Evolutionary conservation across 2,329 filamentous ascomycete genomes (phyloP).

Genomic region (Periconia sp.): DNA sequence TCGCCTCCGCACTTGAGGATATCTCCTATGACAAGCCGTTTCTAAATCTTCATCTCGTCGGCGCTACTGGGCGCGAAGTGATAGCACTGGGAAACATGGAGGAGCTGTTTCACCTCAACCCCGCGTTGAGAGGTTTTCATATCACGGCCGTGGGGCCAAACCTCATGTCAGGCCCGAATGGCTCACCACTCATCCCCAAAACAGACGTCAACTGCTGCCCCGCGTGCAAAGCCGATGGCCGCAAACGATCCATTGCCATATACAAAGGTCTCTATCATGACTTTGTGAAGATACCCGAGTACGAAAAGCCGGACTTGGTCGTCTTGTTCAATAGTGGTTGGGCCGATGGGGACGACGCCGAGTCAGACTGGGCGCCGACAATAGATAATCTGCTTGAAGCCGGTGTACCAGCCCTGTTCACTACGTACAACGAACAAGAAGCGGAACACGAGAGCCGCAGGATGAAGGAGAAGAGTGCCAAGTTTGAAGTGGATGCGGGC

Average conservation of each 20-base stretch:
- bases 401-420: constrained; percentile 16
- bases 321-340: constrained; percentile 22
- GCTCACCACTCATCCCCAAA: constrained; percentile 7
- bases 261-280: constrained; percentile 20
- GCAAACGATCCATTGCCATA: constrained; percentile 10
- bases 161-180: not conserved
- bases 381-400: constrained; percentile 12
- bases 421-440: constrained; percentile 16
- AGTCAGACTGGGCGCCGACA: constrained; percentile 16
- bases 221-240: constrained; percentile 9
- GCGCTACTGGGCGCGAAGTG: constrained; percentile 20
- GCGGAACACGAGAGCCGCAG: constrained; percentile 12
- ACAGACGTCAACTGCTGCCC: constrained; percentile 13
- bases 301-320: constrained; percentile 16
- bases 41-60: constrained; percentile 16
- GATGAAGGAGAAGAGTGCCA: constrained; percentile 8
- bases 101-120: constrained; percentile 18
- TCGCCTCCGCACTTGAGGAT: constrained; percentile 18
- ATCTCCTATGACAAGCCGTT: constrained; percentile 3
- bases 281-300: constrained; percentile 10
- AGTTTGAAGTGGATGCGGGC: constrained; percentile 11
- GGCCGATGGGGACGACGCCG: constrained; percentile 17
- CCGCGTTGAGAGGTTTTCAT: constrained; percentile 9
- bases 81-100: constrained; percentile 16
- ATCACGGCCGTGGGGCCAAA: constrained; percentile 16